phyloP scores from a whole-genome alignment of 257 asterid species.

The Solanum lycopersicoides region DNA sequence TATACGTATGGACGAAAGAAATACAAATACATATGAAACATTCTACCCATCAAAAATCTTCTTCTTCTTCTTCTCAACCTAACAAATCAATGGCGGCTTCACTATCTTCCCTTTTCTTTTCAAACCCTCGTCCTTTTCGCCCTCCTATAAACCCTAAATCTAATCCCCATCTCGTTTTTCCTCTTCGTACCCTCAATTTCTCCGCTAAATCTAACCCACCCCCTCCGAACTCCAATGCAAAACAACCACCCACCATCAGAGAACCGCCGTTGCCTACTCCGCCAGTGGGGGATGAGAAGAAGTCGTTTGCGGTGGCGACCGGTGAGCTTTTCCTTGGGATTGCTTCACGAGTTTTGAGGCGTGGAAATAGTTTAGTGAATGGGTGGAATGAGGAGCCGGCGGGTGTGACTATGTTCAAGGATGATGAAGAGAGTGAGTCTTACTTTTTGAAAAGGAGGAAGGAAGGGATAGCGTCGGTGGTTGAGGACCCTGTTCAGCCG shows the following conservation, averaged over 20 bases:
- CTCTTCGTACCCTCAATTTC: constrained; percentile 27
- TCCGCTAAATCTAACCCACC: constrained; percentile 43
- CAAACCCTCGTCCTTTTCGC: constrained; percentile 21
- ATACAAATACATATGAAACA: background rate
- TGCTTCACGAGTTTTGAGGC: constrained; percentile 58
- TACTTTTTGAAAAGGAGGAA: constrained; percentile 59
- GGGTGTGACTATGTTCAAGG: constrained; percentile 32
- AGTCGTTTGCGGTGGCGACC: constrained; percentile 70
- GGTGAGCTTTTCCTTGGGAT: constrained; percentile 80
- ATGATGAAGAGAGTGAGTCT: constrained; percentile 25
- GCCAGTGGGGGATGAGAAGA: constrained; percentile 36
- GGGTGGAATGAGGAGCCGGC: constrained; percentile 13
- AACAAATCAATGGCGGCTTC: constrained; percentile 24
- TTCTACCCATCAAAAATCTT: background rate
- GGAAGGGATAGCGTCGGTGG: constrained; percentile 53
- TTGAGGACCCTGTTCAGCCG: constrained; percentile 82
- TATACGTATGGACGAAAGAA: background rate
- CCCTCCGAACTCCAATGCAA: constrained; percentile 2
- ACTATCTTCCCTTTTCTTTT: constrained; percentile 28
- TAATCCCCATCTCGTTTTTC: constrained; percentile 3
- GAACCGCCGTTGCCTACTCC: background rate
- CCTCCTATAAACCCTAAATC: constrained; percentile 1
- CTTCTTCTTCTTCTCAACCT: constrained; percentile 3
- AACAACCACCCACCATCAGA: constrained; percentile 10
- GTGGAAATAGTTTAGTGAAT: constrained; percentile 2